Conservation (phyloP, 768 basidiomycete species). For the Xerocomus brunneocitrinus region DNA sequence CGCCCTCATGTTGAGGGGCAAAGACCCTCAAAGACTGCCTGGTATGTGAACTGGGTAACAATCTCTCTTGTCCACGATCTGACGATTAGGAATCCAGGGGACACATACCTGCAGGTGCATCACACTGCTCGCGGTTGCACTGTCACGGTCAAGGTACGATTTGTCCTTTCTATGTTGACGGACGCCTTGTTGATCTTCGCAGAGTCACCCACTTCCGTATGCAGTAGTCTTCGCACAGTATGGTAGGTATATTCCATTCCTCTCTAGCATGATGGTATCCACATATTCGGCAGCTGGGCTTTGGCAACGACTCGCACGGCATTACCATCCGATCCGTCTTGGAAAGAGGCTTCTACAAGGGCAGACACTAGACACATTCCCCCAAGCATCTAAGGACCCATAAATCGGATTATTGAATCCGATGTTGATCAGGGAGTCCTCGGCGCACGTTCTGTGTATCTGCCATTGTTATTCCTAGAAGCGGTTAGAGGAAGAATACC, state of each 20-base stretch:
- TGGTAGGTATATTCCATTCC: conserved; percentile 29
- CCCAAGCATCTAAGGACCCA: conserved; percentile 18
- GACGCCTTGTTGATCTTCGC: conserved; percentile 3
- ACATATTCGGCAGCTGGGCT: conserved; percentile 38
- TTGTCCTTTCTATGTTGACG: not conserved
- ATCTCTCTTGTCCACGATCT: not conserved
- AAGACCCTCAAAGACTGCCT: conserved; percentile 80
- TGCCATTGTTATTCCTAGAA: conserved; percentile 21
- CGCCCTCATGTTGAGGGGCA: conserved; percentile 74
- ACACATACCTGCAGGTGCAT: conserved; percentile 25
- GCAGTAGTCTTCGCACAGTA: conserved; percentile 56
- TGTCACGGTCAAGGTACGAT: conserved; percentile 19
- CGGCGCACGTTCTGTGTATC: conserved; percentile 22
- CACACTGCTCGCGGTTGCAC: conserved; percentile 22
- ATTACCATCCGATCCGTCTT: conserved; percentile 58
- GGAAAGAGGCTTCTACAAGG: conserved; percentile 46
- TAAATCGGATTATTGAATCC: conserved; percentile 3
- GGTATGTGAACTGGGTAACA: conserved; percentile 38
- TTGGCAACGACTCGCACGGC: conserved; percentile 44
- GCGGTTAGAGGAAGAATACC: not conserved
- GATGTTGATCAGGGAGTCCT: conserved; percentile 12
- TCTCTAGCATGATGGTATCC: not conserved
- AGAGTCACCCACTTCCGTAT: conserved; percentile 54
- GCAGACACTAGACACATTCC: conserved; percentile 46
- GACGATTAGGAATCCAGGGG: conserved; percentile 16